Evolutionary conservation across 179 eudicot genomes (phyloP), one percentile per base, ranked within the genome.

Genomic region (Patellifolia procumbens): DNA sequence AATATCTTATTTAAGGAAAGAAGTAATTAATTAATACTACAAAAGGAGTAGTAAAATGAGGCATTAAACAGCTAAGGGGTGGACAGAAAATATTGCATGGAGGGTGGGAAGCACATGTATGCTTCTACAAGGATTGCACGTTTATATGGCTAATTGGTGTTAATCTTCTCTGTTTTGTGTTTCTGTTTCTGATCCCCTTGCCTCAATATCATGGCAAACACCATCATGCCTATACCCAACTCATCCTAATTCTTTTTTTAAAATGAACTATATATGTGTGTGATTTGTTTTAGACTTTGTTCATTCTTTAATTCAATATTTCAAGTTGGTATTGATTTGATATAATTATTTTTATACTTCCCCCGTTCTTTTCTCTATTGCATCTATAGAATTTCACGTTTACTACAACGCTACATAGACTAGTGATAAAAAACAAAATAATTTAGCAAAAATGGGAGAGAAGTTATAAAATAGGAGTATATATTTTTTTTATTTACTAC

Each of bases 61-160:
- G 24, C 12, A 22, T 15, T 13, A 32, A n/a, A 35, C 43, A 64
- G 68, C 68, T 64, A 64, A 64, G 11, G 7, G 31, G 43, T 32
- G n/a, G 46, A 63, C 45, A 63, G 45, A 12, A 66, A 39, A 10
- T 8, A 39, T 65, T 53, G 68, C 32, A 31, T 24, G 71, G 72
- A 68, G 82, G 78, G 78, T 79, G 82, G 82, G 82, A 58, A 39
- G 82, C 78, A 79, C 82, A 79, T 79, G 82, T 3, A 35, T 1
- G 4, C 6, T n/a, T 7, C 5, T 1, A 17, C 55, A 49, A 42
- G 37, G 35, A 68, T 2, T 11, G 35, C 72, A 68, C 72, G 72
- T 68, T 68, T 68, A n/a, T 67, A 45, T 61, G 66, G 16, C 19
- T 65, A 65, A 65, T 9, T 37, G 46, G 26, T 20, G 22, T 60